Conservation (phyloP, 2,329 filamentous ascomycete genomes). For the Epichloe brachyelytri region DNA sequence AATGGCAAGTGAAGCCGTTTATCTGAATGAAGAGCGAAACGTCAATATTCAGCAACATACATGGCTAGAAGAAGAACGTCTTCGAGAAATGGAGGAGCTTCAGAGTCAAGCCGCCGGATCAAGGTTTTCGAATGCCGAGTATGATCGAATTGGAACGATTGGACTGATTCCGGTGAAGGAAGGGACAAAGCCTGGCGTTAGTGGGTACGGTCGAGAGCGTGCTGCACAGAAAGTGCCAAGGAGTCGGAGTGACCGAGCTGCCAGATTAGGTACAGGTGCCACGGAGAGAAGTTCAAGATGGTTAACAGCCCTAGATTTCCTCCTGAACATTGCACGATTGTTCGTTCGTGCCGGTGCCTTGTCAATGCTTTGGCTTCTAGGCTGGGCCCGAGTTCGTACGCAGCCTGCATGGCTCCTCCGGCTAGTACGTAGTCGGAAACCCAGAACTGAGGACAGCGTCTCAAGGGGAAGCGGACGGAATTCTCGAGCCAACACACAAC, state of each 20-base stretch:
- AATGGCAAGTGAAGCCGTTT: slow-evolving; percentile 90
- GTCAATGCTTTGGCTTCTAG: slow-evolving; percentile 40
- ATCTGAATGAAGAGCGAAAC: slow-evolving; percentile 75
- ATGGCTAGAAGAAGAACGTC: slow-evolving; percentile 82
- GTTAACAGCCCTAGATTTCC: slow-evolving; percentile 63
- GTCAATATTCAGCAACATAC: slow-evolving; percentile 66
- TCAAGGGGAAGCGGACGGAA: background rate
- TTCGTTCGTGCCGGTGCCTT: slow-evolving; percentile 20
- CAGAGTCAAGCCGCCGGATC: slow-evolving; percentile 37
- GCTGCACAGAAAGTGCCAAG: slow-evolving; percentile 46
- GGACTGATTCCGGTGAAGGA: slow-evolving; percentile 42
- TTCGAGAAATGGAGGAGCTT: slow-evolving; percentile 59
- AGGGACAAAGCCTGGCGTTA: slow-evolving; percentile 28
- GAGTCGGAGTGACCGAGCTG: slow-evolving; percentile 30
- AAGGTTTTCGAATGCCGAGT: slow-evolving; percentile 32
- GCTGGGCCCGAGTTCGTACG: slow-evolving; percentile 28
- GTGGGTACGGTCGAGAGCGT: slow-evolving; percentile 57
- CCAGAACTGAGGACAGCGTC: background rate
- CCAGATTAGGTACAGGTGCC: slow-evolving; percentile 60
- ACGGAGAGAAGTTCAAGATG: slow-evolving; percentile 67
- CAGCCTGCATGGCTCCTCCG: slow-evolving; percentile 41
- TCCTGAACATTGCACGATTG: slow-evolving; percentile 53
- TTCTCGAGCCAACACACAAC: background rate
- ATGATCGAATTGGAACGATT: slow-evolving; percentile 40
- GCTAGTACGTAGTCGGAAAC: slow-evolving; percentile 23